Evolutionary conservation across 257 asterid genomes (phyloP).

Genomic region (Ballota nigra): DNA sequence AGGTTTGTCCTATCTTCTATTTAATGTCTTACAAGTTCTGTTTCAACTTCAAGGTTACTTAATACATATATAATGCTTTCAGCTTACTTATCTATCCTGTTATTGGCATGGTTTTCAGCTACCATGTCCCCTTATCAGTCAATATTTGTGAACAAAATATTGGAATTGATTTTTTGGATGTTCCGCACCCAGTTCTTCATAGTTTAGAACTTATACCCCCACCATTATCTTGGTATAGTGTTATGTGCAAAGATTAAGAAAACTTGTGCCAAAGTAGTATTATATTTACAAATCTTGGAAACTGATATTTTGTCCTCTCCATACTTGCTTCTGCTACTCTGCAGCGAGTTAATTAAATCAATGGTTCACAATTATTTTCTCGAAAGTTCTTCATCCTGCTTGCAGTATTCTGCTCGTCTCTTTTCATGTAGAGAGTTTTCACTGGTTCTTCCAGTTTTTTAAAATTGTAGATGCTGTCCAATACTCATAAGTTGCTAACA

Average conservation of each 20-base stretch:
- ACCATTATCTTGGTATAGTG: background rate
- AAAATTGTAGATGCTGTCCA: background rate
- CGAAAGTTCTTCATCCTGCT: conserved; percentile 6
- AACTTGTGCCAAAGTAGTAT: background rate
- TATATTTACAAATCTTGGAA: conserved; percentile 9
- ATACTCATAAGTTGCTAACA: background rate
- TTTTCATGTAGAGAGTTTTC: conserved; percentile 1
- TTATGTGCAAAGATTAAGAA: background rate
- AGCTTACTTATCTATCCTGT: background rate
- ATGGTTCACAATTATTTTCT: background rate
- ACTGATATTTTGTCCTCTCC: background rate
- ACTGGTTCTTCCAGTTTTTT: background rate
- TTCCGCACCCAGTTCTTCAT: background rate
- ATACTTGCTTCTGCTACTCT: conserved; percentile 4
- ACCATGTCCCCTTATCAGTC: background rate
- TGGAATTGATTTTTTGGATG: background rate
- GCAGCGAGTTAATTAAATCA: background rate
- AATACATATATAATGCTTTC: background rate
- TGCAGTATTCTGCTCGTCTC: background rate
- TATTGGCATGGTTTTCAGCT: background rate
- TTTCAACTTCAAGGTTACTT: background rate
- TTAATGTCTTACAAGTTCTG: conserved; percentile 1
- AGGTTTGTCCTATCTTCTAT: conserved; percentile 48
- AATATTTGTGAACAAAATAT: background rate
- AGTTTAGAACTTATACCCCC: background rate